phyloP scores from a whole-genome alignment of 1,284 basidiomycete species.

The Ceratobasidium sp. region DNA sequence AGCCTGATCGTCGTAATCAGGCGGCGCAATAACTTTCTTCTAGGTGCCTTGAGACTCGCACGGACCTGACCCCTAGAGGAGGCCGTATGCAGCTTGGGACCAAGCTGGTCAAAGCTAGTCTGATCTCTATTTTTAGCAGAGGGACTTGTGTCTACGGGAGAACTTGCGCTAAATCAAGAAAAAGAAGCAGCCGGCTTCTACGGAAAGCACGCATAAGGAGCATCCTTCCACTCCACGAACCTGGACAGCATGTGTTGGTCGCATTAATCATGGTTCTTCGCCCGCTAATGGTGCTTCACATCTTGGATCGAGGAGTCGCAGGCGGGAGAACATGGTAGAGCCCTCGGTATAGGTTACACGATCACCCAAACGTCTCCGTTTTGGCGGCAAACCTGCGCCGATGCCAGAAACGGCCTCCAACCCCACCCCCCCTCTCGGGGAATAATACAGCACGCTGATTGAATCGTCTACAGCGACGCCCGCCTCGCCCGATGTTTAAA shows the following conservation, averaged over 20 bases:
- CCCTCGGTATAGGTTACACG: no score
- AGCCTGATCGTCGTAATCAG: background rate
- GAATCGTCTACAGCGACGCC: no score
- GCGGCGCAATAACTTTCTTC: constrained; percentile 18
- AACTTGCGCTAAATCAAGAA: constrained; percentile 1
- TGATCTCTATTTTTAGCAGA: constrained; percentile 3
- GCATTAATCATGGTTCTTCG: constrained; percentile 7
- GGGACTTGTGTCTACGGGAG: background rate
- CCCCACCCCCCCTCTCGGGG: no score
- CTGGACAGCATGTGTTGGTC: constrained; percentile 26
- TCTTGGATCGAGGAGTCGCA: background rate
- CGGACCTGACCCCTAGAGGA: no score
- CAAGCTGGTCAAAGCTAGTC: no score
- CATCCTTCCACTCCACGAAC: constrained; percentile 9
- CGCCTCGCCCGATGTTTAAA: no score
- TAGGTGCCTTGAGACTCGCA: no score
- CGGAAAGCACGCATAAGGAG: background rate
- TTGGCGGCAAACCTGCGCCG: no score
- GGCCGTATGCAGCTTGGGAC: no score
- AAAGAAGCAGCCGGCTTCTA: background rate
- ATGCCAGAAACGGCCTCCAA: no score
- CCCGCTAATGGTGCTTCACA: background rate
- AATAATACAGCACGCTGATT: no score
- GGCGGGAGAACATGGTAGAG: background rate
- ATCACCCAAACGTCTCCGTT: no score